Base-by-base conservation (phyloP, 495 filamentous ascomycete genomes). In the Penicillium antarcticum region DNA sequence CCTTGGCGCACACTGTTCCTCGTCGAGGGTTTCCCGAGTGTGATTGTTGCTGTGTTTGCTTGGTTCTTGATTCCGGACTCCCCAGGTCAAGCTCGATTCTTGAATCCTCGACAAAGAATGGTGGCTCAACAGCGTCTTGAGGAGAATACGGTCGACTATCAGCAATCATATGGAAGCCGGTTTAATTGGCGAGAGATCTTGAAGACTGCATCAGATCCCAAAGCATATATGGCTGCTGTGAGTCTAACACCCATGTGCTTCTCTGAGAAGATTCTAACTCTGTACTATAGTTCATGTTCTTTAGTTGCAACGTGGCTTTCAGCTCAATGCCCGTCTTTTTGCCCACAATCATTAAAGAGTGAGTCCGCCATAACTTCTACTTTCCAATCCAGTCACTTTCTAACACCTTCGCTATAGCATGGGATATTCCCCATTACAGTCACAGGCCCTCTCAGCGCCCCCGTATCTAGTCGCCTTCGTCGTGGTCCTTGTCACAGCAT, bases 191-290 rank as follows among this genome's bases (percentile, higher is more conserved):
- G 55, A n/a, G 76, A 83, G 32, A 76, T 85, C 29, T 53, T 76
- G 16, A 70, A 73, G 35, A 77, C 77, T 1, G 63, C 88, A 19
- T 45, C 53, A n/a, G 83, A 88, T 64, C 84, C 85, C 7, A 83
- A 81, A 48, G 78, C 80, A 36, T 91, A 87, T 65, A 73, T 90
- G 11, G 86, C 86, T 14, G 82, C 88, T 63, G 66, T 81, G 45
- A 66, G 76, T 67, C 3, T 1, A 5, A 26, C 17, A 18, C 18
- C 23, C 3, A 8, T 4, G 8, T 34, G 11, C 2, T 3, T 4
- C 21, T n/a, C 18, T 2, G 5, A 2, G n/a, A 17, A 23, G 9
- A 12, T 34, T 19, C 37, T 39, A 24, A 45, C 18, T n/a, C 14
- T 13, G 12, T 24, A 21, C 14, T 48, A 36, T 52, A 77, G 72